Evolutionary conservation across 2,329 filamentous ascomycete species (phyloP).

Genomic region (Grosmannia serpens): DNA sequence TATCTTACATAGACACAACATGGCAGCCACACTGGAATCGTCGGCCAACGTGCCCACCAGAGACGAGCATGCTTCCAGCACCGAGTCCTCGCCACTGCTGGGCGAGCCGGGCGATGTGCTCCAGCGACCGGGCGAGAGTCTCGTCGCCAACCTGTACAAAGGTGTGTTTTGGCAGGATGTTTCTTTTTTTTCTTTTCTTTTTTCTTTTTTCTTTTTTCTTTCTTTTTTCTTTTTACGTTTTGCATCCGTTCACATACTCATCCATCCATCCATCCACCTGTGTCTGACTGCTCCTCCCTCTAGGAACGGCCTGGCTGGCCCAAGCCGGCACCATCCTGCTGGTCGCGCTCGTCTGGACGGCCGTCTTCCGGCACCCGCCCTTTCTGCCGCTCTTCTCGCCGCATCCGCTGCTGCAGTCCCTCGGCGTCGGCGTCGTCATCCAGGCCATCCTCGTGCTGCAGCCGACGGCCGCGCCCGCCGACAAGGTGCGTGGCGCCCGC

Average conservation of each 20-base stretch:
- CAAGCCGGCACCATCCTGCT: constrained; percentile 71
- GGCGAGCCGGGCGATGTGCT: constrained; percentile 61
- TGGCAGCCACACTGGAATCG: not conserved
- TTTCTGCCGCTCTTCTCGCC: constrained; percentile 71
- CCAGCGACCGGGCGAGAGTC: constrained; percentile 51
- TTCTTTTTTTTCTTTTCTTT: not conserved
- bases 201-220: not conserved
- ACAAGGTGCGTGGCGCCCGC: constrained; percentile 53
- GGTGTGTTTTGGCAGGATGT: constrained; percentile 41
- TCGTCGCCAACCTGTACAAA: constrained; percentile 61
- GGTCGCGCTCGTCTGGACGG: constrained; percentile 63
- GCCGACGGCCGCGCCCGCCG: constrained; percentile 64
- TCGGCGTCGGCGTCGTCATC: constrained; percentile 62
- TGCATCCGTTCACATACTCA: no score
- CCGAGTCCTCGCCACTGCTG: constrained; percentile 59
- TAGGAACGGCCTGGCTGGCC: constrained; percentile 68
- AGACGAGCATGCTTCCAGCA: not conserved
- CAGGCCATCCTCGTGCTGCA: constrained; percentile 80
- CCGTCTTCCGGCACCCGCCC: constrained; percentile 51
- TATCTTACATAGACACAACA: not conserved
- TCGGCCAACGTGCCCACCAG: not conserved
- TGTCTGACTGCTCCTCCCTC: not conserved
- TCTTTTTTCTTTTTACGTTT: not conserved
- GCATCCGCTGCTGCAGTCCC: constrained; percentile 62
- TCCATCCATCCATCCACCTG: not conserved